Evolutionary conservation across 768 basidiomycete genomes (phyloP).

Genomic region (Collybiopsis luxurians): DNA sequence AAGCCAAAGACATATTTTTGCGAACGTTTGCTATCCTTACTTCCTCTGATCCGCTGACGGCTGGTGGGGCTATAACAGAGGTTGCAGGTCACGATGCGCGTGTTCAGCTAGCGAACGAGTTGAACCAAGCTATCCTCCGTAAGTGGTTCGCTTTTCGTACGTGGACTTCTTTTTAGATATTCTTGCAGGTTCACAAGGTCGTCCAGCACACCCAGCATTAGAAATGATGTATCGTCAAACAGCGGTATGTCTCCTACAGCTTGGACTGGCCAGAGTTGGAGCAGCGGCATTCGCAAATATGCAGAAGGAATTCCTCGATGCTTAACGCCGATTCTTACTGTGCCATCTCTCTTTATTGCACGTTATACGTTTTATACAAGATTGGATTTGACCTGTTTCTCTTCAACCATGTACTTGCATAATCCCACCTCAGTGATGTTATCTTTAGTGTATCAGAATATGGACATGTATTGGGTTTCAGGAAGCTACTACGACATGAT

Average conservation of each 20-base stretch:
- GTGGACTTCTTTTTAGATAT: background rate
- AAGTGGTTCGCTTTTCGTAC: conserved; percentile 20
- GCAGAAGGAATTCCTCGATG: conserved; percentile 67
- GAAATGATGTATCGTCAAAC: conserved; percentile 80
- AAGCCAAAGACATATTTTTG: conserved; percentile 65
- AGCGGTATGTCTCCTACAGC: conserved; percentile 61
- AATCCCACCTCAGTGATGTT: background rate
- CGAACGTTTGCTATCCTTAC: conserved; percentile 80
- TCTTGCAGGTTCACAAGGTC: conserved; percentile 70
- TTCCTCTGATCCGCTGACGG: conserved; percentile 70
- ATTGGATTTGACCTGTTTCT: background rate
- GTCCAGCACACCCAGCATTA: conserved; percentile 65
- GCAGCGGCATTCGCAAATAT: conserved; percentile 82
- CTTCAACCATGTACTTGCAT: background rate
- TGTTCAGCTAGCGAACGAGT: conserved; percentile 64
- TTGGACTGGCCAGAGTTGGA: conserved; percentile 71
- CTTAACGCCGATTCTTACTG: conserved; percentile 14
- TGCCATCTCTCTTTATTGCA: background rate
- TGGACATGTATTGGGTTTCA: background rate
- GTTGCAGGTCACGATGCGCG: conserved; percentile 69
- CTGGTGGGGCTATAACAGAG: conserved; percentile 61
- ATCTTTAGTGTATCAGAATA: background rate
- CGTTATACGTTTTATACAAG: conserved; percentile 3
- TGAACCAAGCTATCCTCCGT: conserved; percentile 86
- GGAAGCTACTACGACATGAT: too few species aligned